phyloP scores from a whole-genome alignment of 164 flowering plant species.

The Berberis vulgaris region DNA sequence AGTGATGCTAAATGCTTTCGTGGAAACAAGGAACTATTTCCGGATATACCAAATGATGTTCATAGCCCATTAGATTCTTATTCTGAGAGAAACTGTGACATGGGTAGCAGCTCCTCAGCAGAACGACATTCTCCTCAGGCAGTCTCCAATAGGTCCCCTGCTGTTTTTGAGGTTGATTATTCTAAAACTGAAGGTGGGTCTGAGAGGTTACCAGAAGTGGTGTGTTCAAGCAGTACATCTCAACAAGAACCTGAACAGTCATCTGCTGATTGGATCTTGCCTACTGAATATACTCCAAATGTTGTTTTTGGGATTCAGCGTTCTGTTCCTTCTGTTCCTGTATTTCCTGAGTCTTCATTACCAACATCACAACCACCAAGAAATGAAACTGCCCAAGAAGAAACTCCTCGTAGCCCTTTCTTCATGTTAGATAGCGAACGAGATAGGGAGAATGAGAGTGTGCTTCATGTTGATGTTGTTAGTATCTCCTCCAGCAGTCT shows the following conservation, averaged over 20 bases:
- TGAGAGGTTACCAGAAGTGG: slow-evolving; percentile 14
- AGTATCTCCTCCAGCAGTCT: slow-evolving; percentile 45
- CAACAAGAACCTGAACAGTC: slow-evolving; percentile 14
- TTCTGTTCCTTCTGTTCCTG: slow-evolving; percentile 21
- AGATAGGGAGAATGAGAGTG: slow-evolving; percentile 31
- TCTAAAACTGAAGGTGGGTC: slow-evolving; percentile 16
- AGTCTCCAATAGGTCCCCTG: slow-evolving; percentile 9
- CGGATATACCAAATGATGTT: slow-evolving; percentile 22
- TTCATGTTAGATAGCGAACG: slow-evolving; percentile 34
- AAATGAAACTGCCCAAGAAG: slow-evolving; percentile 27
- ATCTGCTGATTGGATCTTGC: slow-evolving; percentile 7
- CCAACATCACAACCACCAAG: slow-evolving; percentile 12
- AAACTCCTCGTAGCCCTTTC: slow-evolving; percentile 30
- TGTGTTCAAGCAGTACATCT: slow-evolving; percentile 23
- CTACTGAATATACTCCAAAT: slow-evolving; percentile 22
- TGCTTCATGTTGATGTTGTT: slow-evolving; percentile 52
- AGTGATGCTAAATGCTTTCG: slow-evolving; percentile 22
- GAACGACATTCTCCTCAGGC: slow-evolving; percentile 29
- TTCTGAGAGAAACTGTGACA: slow-evolving; percentile 21
- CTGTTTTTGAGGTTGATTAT: slow-evolving; percentile 17
- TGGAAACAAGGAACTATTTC: slow-evolving; percentile 29
- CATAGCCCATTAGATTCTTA: slow-evolving; percentile 11
- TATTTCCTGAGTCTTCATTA: slow-evolving; percentile 22
- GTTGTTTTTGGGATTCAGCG: slow-evolving; percentile 12
- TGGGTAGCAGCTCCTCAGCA: slow-evolving; percentile 30